Evolutionary conservation across 2,329 filamentous ascomycete genomes (phyloP).

Genomic region (Pyrenochaeta sp.): DNA sequence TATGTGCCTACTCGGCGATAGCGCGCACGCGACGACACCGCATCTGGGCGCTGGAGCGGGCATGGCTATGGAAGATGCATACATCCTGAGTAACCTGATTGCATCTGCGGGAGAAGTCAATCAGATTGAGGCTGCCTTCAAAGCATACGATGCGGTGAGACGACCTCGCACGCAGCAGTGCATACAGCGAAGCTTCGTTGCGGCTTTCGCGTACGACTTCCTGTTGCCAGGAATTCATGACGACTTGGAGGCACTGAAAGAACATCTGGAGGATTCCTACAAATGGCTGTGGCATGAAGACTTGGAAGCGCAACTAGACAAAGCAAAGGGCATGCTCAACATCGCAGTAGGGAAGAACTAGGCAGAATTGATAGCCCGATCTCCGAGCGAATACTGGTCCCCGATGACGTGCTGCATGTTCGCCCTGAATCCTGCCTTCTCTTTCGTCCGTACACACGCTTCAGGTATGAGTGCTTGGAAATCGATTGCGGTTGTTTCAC

Average conservation of each 20-base stretch:
- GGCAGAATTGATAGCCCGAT: too few species aligned
- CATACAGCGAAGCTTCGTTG: slow-evolving; percentile 34
- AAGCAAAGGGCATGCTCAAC: slow-evolving; percentile 24
- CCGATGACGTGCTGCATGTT: too few species aligned
- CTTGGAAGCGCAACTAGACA: slow-evolving; percentile 28
- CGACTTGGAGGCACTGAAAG: slow-evolving; percentile 20
- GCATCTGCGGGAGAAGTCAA: slow-evolving; percentile 7
- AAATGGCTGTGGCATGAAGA: slow-evolving; percentile 40
- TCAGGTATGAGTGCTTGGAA: too few species aligned
- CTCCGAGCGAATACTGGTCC: too few species aligned
- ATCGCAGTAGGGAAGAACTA: too few species aligned
- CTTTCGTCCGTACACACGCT: too few species aligned
- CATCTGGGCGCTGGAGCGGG: slow-evolving; percentile 63
- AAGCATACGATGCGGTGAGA: slow-evolving; percentile 46
- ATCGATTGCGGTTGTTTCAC: too few species aligned
- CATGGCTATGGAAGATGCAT: slow-evolving; percentile 62
- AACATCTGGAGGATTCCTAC: slow-evolving; percentile 22
- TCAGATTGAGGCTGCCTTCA: slow-evolving; percentile 42
- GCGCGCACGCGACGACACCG: slow-evolving; percentile 62
- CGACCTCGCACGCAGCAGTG: slow-evolving; percentile 48
- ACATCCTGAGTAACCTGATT: slow-evolving; percentile 51
- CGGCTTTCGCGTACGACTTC: slow-evolving; percentile 31
- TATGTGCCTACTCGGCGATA: slow-evolving; percentile 60
- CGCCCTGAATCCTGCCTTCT: too few species aligned
- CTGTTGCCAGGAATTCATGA: slow-evolving; percentile 22